Percentiles rank a stretch among this genome's conserved stretches.
These are phyloP conservation scores for Chamaecyparis obtusa DNA, from an alignment of 75 land plant species.

Conservation along the genomic window DNA sequence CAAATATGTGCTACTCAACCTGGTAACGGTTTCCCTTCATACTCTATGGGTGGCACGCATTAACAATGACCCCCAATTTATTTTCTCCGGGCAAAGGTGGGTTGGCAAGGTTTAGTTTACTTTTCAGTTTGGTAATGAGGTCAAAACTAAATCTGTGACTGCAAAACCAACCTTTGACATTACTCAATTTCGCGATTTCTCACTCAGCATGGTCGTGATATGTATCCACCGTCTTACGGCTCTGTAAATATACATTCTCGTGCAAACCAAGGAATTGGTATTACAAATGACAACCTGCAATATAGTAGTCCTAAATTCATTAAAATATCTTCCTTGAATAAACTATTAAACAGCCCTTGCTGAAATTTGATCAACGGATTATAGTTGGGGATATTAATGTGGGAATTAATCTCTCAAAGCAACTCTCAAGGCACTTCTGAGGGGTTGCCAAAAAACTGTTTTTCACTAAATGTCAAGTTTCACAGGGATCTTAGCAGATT, in stretches of 20 bases:
- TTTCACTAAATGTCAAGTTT: no score
- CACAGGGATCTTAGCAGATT: no score
- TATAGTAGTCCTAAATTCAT: background rate
- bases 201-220: background rate
- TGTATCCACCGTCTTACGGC: background rate
- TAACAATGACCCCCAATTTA: background rate
- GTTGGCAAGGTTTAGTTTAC: no score
- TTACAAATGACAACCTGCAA: background rate
- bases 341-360: background rate
- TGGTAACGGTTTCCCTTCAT: background rate
- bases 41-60: background rate
- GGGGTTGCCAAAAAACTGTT: no score
- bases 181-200: background rate
- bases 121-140: background rate
- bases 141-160: no score
- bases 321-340: background rate
- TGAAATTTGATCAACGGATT: background rate
- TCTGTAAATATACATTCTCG: background rate
- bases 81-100: no score
- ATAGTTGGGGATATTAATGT: background rate
- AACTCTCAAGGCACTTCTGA: background rate
- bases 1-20: background rate
- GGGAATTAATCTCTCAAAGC: background rate
- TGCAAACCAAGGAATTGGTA: background rate
- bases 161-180: no score